Base-by-base conservation (phyloP, 31 red algal genomes). In the Bonnemaisonia californica region DNA sequence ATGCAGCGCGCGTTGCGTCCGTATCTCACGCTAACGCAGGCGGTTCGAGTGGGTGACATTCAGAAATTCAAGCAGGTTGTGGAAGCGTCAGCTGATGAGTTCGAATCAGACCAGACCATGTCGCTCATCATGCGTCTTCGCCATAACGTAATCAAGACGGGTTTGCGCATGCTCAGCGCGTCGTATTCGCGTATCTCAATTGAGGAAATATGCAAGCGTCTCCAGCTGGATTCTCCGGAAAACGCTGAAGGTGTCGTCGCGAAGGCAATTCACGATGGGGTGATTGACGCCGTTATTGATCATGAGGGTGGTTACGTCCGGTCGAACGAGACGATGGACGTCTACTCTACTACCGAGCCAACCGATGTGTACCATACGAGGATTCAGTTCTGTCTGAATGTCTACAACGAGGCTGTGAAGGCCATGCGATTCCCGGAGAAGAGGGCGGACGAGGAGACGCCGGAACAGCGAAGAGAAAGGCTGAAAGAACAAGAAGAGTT, bases 121-220 rank as follows among this genome's bases (percentile, higher is more conserved):
- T 88, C 89, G 7, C 79, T 99, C 34, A 93, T 99, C 28, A 82
- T 66, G 70, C 93, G 97, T 23, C 68, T 99, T 48, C 91, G 91
- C 55, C 97, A 99, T 62, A 96, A 94, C 79, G 97, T 99, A 9
- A 94, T 99, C 75, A 99, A 99, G 79, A 92, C 97, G 4, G 97
- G 97, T 11, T 74, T 96, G 27, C 73, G 89, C 23, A 93, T 89
- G 77, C 60, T 99, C 1, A 90, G 76, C 41, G 83, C 89, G 18
- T 91, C 91, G 13, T 99, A 99, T 56, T 94, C 93, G 39, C 80
- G 88, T 48, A 99, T 99, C 54, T 72, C 93, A 24, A 66, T 99
- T 21, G 65, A 33, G 3, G 97, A 99, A 54, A 73, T 99, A 4
- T 77, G 85, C 69, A 61, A 78, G 66, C 78, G 84, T 38, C 80